A percentile compares a stretch with the other conserved stretches of the same genome.
Evolutionary conservation across 495 filamentous ascomycete species (phyloP).

Genomic region (Penicillium subrubescens): DNA sequence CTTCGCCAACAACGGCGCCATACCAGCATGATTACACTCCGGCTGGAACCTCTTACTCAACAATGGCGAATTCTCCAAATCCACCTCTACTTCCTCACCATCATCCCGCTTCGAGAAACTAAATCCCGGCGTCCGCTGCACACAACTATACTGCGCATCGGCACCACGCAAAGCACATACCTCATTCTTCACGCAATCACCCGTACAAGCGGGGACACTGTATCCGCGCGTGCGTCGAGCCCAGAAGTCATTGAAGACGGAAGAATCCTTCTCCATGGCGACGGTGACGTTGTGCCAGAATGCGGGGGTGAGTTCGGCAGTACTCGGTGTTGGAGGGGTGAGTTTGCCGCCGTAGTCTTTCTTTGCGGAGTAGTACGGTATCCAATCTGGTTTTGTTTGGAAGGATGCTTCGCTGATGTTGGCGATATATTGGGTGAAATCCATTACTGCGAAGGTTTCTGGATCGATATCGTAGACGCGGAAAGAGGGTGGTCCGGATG

Average conservation of each 20-base stretch:
- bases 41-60: conserved; percentile 7
- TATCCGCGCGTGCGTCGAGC: conserved; percentile 40
- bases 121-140: conserved; percentile 20
- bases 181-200: conserved; percentile 36
- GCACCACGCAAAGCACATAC: conserved; percentile 48
- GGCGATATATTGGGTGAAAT: conserved; percentile 54
- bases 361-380: conserved; percentile 55
- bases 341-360: conserved; percentile 52
- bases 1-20: conserved; percentile 26
- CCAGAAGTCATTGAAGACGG: conserved; percentile 42
- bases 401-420: conserved; percentile 49
- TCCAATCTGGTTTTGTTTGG: conserved; percentile 47
- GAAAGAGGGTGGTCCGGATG: conserved; percentile 54
- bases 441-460: conserved; percentile 54
- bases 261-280: conserved; percentile 37
- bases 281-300: conserved; percentile 63
- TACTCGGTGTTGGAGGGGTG: conserved; percentile 36
- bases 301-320: conserved; percentile 51
- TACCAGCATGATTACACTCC: conserved; percentile 31
- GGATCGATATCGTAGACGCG: conserved; percentile 60
- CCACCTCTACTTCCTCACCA: not conserved
- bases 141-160: conserved; percentile 38
- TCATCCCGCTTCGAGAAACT: conserved; percentile 26
- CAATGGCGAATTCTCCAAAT: not conserved
- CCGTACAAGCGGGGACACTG: conserved; percentile 34